phyloP scores from a whole-genome alignment of 148 eudicot species.

The Arbutus unedo region DNA sequence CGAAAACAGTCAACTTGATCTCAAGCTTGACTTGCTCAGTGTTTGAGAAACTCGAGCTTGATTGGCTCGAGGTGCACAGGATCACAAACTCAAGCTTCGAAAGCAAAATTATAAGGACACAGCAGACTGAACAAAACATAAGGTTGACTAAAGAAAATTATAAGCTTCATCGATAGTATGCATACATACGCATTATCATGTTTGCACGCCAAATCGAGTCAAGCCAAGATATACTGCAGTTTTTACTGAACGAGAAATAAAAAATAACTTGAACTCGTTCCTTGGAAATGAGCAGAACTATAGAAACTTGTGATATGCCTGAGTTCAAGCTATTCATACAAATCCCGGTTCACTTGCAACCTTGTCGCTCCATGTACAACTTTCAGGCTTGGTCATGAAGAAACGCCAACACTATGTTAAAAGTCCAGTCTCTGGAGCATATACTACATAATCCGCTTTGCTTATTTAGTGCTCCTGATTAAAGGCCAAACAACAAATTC shows the following conservation, averaged over 20 bases:
- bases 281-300: no score
- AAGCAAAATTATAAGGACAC: no score
- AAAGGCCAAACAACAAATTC: not conserved
- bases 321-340: no score
- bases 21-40: not conserved
- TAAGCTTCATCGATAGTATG: no score
- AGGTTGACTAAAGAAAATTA: no score
- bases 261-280: no score
- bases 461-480: not conserved
- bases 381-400: not conserved
- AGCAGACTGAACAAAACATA: no score
- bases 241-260: not conserved
- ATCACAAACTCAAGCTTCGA: not conserved
- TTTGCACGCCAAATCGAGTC: not conserved
- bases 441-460: not conserved
- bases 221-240: not conserved
- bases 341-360: not conserved
- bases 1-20: not conserved
- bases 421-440: not conserved
- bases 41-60: not conserved
- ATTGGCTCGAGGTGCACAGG: not conserved
- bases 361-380: not conserved
- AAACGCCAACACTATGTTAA: not conserved
- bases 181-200: no score
- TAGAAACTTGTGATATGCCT: no score